These are phyloP conservation scores for Dioszegia hungarica DNA, from an alignment of 768 basidiomycete genomes.

Conservation along the genomic window DNA sequence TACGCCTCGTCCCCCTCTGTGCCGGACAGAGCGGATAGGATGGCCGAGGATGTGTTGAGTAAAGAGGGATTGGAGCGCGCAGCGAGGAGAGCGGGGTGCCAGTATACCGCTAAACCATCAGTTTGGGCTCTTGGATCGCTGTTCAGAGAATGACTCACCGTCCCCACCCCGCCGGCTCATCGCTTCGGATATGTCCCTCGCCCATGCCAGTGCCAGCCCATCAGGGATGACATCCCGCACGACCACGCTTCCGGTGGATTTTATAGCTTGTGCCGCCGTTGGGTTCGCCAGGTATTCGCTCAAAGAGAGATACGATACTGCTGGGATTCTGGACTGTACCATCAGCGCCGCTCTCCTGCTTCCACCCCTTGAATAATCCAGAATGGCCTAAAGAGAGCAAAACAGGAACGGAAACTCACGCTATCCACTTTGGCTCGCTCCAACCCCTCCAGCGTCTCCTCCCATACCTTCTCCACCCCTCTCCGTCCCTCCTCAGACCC, in stretches of 20 bases:
- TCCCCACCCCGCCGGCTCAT: slow-evolving; percentile 15
- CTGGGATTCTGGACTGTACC: slow-evolving; percentile 26
- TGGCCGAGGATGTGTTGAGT: slow-evolving; percentile 19
- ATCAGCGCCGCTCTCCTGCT: neutral
- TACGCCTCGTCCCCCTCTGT: neutral
- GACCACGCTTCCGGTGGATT: slow-evolving; percentile 21
- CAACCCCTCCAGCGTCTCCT: slow-evolving; percentile 5
- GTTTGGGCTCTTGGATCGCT: neutral
- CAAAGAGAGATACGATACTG: slow-evolving; percentile 26
- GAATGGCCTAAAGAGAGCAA: neutral
- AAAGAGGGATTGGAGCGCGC: slow-evolving; percentile 28
- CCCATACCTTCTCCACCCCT: slow-evolving; percentile 2
- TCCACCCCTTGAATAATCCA: too few relatives aligned
- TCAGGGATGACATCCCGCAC: slow-evolving; percentile 38
- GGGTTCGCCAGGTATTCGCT: slow-evolving; percentile 3
- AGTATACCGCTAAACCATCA: slow-evolving; percentile 23
- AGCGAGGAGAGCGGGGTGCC: slow-evolving; percentile 23
- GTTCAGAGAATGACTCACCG: slow-evolving; percentile 10
- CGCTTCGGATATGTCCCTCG: slow-evolving; percentile 15
- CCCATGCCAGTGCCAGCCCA: slow-evolving; percentile 19
- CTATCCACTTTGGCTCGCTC: neutral
- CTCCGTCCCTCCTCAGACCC: slow-evolving; percentile 2
- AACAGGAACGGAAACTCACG: slow-evolving; percentile 9
- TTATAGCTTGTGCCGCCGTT: slow-evolving; percentile 14
- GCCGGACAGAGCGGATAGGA: slow-evolving; percentile 12